phyloP scores from a whole-genome alignment of 352 stramenopile genomes.

The Peronospora destructor region DNA sequence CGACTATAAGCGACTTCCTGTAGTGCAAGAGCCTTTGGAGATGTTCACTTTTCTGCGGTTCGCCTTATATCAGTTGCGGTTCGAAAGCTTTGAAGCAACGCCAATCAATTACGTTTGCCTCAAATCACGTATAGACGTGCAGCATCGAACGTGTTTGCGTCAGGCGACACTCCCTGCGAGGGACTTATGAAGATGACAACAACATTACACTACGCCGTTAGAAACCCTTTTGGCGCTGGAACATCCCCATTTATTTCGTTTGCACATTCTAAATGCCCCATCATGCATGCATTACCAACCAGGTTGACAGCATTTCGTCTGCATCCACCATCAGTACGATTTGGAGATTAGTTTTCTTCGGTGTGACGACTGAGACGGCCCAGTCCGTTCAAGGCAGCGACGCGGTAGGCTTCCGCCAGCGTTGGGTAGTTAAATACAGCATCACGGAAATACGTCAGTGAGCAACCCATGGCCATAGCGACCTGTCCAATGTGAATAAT shows the following conservation, averaged over 20 bases:
- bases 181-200: too few relatives aligned
- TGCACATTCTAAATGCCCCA: conserved; percentile 24
- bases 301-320: conserved; percentile 7
- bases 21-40: too few relatives aligned
- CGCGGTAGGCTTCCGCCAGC: conserved; percentile 86
- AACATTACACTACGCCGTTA: background rate
- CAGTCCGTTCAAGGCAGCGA: conserved; percentile 81
- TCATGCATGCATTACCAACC: conserved; percentile 5
- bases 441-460: conserved; percentile 85
- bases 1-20: too few relatives aligned
- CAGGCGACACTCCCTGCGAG: too few relatives aligned
- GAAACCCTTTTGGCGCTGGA: conserved; percentile 4
- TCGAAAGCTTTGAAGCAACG: too few relatives aligned
- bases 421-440: conserved; percentile 91
- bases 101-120: too few relatives aligned
- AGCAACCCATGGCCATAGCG: conserved; percentile 71
- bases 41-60: too few relatives aligned
- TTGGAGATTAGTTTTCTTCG: conserved; percentile 47
- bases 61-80: too few relatives aligned
- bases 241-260: conserved; percentile 19
- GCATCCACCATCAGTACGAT: conserved; percentile 1
- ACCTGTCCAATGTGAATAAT: conserved; percentile 92
- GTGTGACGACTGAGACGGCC: conserved; percentile 78
- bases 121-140: too few relatives aligned
- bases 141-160: too few relatives aligned